Conservation (phyloP, 2,329 filamentous ascomycete species). For the Aspergillus cejpii region DNA sequence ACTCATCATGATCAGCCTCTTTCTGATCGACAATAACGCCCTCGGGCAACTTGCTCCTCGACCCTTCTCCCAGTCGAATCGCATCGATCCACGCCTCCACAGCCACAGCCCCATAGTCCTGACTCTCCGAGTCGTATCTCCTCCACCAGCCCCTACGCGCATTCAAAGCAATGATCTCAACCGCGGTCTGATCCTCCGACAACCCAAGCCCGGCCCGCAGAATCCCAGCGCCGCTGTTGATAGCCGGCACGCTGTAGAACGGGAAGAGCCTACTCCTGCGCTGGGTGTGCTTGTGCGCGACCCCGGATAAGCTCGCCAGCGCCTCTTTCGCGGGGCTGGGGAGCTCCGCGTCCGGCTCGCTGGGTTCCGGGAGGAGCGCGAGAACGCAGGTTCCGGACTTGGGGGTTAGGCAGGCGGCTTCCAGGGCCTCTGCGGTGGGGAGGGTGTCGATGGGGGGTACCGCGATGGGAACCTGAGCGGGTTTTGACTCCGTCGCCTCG, state of each 20-base stretch:
- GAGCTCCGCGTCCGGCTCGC: constrained; percentile 46
- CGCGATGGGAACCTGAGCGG: constrained; percentile 48
- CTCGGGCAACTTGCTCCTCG: constrained; percentile 67
- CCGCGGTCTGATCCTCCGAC: constrained; percentile 39
- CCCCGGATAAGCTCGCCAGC: constrained; percentile 60
- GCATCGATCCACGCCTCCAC: constrained; percentile 84
- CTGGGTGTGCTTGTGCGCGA: constrained; percentile 67
- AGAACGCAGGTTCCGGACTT: constrained; percentile 81
- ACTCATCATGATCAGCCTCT: constrained; percentile 39
- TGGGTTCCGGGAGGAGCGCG: constrained; percentile 56
- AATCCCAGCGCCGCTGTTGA: constrained; percentile 51
- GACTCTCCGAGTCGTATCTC: constrained; percentile 55
- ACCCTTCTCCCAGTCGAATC: constrained; percentile 82
- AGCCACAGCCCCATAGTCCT: constrained; percentile 48
- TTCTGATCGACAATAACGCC: constrained; percentile 46
- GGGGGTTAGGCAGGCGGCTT: constrained; percentile 63
- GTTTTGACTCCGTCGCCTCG: constrained; percentile 28
- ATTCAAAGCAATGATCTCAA: constrained; percentile 77
- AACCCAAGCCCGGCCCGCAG: constrained; percentile 60
- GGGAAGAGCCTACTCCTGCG: constrained; percentile 68
- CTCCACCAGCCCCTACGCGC: constrained; percentile 82
- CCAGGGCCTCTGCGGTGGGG: constrained; percentile 56
- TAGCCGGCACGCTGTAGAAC: constrained; percentile 65
- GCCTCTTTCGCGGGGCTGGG: constrained; percentile 44
- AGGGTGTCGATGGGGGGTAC: constrained; percentile 62